Evolutionary conservation across 176 grass and related monocot genomes (phyloP), one percentile per base, ranked within the genome.

Genomic region (Lolium perenne): DNA sequence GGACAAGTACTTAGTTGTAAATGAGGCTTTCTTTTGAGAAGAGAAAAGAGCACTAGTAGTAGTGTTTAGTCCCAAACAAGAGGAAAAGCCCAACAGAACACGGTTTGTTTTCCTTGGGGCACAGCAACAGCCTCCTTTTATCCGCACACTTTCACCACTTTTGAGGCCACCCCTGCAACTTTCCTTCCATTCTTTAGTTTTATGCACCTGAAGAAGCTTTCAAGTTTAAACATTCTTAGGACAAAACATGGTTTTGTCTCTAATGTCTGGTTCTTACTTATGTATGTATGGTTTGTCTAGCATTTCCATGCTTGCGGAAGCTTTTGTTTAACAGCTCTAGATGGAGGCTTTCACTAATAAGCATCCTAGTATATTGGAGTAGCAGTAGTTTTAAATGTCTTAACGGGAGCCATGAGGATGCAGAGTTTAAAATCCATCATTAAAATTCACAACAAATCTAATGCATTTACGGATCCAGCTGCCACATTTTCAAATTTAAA

Each of bases 191-290:
- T 91, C 78, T 76, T 80, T 84, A 87, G 85, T 71, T 80, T 83
- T 83, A 84, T 61, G 75, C 86, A 78, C 83, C 93, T 95, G 84
- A 91, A 91, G 88, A 91, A 92, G 88, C 78, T 86, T 89, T 87
- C 80, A 94, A 90, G 82, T 86, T 91, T 87, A 87, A 94, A 91
- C 97, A 95, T 94, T 98, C 91, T 98, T 87, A 82, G 92, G 81
- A 92, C 90, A 95, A 94, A 94, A 86, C 86, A 64, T 20, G 69
- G 57, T 94, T 87, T 98, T 98, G 92, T 94, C 94, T 92, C 78
- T 90, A 87, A 83, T 96, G 90, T 1, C 67, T 86, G 77, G 86
- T 87, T 92, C 70, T 62, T 72, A 76, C 25, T 50, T 16, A 20
- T 63, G 14, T 85, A 77, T 71, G 56, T 45, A 48, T 86, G 85